Conservation (phyloP, 1,284 basidiomycete genomes). For the Chiua sp. region DNA sequence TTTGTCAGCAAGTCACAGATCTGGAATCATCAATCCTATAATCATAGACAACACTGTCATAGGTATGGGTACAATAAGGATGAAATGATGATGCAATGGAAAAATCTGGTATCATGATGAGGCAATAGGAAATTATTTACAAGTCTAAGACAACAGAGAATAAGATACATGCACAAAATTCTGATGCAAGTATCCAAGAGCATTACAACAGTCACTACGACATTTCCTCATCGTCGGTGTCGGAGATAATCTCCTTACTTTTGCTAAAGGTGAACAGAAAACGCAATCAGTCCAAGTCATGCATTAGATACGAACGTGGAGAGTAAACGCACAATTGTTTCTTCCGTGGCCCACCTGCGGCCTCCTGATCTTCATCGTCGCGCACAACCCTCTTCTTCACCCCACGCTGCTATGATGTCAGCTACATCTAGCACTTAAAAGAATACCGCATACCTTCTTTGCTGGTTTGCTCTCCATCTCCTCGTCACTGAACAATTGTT, state of each 20-base stretch:
- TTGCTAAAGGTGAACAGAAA: slow-evolving; percentile 51
- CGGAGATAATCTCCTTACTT: slow-evolving; percentile 79
- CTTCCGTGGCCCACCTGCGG: slow-evolving; percentile 56
- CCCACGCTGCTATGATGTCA: slow-evolving; percentile 42
- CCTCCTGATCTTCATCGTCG: slow-evolving; percentile 78
- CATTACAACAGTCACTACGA: slow-evolving; percentile 31
- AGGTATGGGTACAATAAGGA: no score
- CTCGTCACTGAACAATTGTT: slow-evolving; percentile 69
- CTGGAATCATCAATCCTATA: no score
- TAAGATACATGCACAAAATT: no score
- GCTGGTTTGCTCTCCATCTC: slow-evolving; percentile 67
- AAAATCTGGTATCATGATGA: no score
- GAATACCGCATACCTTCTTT: slow-evolving; percentile 59
- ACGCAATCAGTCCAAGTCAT: neutral
- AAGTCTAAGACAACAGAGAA: no score
- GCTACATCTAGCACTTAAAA: neutral
- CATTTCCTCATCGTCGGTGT: slow-evolving; percentile 80
- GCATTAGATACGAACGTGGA: neutral
- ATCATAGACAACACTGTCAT: no score
- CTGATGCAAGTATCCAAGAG: no score
- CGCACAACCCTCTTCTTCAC: slow-evolving; percentile 74
- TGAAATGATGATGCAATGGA: no score
- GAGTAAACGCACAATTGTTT: slow-evolving; percentile 69
- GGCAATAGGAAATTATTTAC: no score
- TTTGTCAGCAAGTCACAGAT: no score